Evolutionary conservation across 768 basidiomycete species (phyloP).

Genomic region (Boletus barrowsii): DNA sequence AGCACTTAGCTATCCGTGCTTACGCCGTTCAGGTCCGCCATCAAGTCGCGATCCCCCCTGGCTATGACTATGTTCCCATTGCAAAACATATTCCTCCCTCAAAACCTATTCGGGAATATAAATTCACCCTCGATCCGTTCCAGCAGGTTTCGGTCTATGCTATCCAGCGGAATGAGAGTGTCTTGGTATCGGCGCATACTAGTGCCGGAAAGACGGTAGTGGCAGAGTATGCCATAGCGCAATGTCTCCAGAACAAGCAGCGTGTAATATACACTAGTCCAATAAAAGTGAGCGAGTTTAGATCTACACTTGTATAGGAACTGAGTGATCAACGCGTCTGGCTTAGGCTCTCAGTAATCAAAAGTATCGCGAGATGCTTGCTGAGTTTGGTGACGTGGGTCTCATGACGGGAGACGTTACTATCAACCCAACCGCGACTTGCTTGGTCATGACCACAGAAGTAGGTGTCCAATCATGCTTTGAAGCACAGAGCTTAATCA

Average conservation of each 20-base stretch:
- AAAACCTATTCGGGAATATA: conserved; percentile 90
- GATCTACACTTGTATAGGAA: conserved; percentile 7
- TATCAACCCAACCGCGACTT: conserved; percentile 94
- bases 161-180: conserved; percentile 96
- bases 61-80: conserved; percentile 88
- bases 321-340: conserved; percentile 16
- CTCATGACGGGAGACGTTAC: conserved; percentile 99
- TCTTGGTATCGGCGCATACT: conserved; percentile 97
- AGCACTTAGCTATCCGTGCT: neutral
- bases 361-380: conserved; percentile 97
- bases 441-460: conserved; percentile 99
- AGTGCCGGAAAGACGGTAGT: conserved; percentile 99
- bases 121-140: conserved; percentile 96
- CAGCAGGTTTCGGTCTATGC: conserved; percentile 92
- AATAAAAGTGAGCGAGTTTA: conserved; percentile 77
- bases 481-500: neutral
- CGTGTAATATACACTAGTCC: conserved; percentile 99
- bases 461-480: conserved; percentile 37
- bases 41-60: conserved; percentile 93
- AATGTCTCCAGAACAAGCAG: conserved; percentile 89
- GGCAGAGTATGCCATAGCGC: conserved; percentile 98
- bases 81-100: conserved; percentile 86
- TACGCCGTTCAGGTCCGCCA: conserved; percentile 68
- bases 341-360: conserved; percentile 93
- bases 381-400: conserved; percentile 96